Evolutionary conservation across 139 green algal genomes (phyloP).

Genomic region (Mesotaenium endlicherianum): DNA sequence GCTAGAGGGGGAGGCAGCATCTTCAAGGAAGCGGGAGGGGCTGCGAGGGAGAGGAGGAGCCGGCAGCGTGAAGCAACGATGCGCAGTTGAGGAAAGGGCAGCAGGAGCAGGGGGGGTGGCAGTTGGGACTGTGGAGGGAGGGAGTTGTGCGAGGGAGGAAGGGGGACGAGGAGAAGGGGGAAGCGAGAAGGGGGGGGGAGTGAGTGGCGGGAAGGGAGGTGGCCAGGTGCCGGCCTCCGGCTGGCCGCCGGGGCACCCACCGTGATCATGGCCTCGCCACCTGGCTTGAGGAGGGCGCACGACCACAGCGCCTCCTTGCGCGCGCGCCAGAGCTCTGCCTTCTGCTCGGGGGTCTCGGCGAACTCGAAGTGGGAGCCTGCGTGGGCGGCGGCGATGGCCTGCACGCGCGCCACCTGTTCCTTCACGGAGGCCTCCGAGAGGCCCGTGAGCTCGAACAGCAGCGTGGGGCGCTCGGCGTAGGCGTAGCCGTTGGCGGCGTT

Average conservation of each 20-base stretch:
- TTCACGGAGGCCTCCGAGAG: conserved; percentile 4
- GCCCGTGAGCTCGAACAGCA: conserved; percentile 50
- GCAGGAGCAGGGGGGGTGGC: too few relatives aligned
- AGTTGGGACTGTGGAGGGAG: too few relatives aligned
- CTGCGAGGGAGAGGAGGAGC: too few relatives aligned
- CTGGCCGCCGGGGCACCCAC: conserved; percentile 29
- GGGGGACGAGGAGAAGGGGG: too few relatives aligned
- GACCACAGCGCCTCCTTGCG: conserved; percentile 51
- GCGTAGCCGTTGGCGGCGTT: conserved; percentile 27
- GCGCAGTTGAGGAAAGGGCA: too few relatives aligned
- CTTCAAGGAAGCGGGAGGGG: too few relatives aligned
- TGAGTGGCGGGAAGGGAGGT: too few relatives aligned
- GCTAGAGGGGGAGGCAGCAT: too few relatives aligned
- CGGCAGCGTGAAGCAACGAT: too few relatives aligned
- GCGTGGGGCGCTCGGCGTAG: conserved; percentile 39
- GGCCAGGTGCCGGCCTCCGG: too few relatives aligned
- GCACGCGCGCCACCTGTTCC: conserved; percentile 21
- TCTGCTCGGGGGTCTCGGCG: conserved; percentile 31
- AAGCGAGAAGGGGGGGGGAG: too few relatives aligned
- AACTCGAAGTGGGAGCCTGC: conserved; percentile 23
- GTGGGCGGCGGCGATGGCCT: neutral
- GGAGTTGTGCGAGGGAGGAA: too few relatives aligned
- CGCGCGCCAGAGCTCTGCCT: conserved; percentile 41
- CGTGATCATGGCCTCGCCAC: conserved; percentile 30
- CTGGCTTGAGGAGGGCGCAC: neutral